Evolutionary conservation across 257 asterid genomes (phyloP).

Genomic region (Jasminum sambac): DNA sequence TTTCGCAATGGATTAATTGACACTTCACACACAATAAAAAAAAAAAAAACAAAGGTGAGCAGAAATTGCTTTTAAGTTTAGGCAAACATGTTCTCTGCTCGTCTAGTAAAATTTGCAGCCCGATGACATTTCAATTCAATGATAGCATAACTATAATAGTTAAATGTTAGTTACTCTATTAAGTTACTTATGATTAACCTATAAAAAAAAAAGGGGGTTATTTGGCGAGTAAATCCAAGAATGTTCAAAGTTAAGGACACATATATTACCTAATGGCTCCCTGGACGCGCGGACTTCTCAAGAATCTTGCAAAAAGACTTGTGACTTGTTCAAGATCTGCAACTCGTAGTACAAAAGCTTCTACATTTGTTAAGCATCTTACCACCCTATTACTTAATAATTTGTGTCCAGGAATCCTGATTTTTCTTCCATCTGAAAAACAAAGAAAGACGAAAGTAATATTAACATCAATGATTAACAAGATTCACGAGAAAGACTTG

Average conservation of each 20-base stretch:
- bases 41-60: background rate
- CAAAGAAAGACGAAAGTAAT: background rate
- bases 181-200: background rate
- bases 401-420: slow-evolving; percentile 65
- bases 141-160: background rate
- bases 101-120: background rate
- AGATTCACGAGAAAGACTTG: background rate
- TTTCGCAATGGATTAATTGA: background rate
- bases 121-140: background rate
- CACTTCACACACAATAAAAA: background rate
- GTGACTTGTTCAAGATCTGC: slow-evolving; percentile 91
- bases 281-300: slow-evolving; percentile 77
- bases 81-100: background rate
- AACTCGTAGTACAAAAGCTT: slow-evolving; percentile 72
- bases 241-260: background rate
- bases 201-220: too few species aligned
- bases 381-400: slow-evolving; percentile 69
- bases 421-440: slow-evolving; percentile 56
- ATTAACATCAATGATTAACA: background rate
- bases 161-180: too few species aligned
- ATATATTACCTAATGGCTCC: slow-evolving; percentile 81
- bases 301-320: slow-evolving; percentile 67
- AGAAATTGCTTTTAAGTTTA: background rate
- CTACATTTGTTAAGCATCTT: slow-evolving; percentile 71
- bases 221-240: too few species aligned